These are phyloP conservation scores for Phytophthora ramorum DNA, from an alignment of 352 stramenopile species.

Conservation along the genomic window DNA sequence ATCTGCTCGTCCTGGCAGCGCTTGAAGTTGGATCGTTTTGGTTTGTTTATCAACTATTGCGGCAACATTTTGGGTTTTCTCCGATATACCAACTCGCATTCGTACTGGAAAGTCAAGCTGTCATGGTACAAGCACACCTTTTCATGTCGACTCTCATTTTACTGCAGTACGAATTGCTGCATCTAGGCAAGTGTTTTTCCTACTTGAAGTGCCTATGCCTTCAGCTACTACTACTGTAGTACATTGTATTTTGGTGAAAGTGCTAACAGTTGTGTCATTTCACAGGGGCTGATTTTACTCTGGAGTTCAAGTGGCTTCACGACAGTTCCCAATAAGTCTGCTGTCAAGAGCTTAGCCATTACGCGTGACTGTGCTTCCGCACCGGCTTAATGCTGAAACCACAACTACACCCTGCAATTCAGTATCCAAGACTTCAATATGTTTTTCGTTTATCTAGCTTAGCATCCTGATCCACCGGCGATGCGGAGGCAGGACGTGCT, in stretches of 20 bases:
- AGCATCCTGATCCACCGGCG: slow-evolving; percentile 42
- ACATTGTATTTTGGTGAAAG: no score
- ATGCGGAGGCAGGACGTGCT: slow-evolving; percentile 39
- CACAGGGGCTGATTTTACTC: slow-evolving; percentile 35
- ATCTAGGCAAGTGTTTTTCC: slow-evolving; percentile 17
- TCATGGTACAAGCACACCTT: slow-evolving; percentile 10
- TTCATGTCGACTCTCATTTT: slow-evolving; percentile 24
- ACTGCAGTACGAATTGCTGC: slow-evolving; percentile 27
- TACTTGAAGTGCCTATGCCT: neutral
- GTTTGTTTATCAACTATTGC: slow-evolving; percentile 29
- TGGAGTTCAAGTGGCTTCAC: slow-evolving; percentile 32
- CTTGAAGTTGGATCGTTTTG: slow-evolving; percentile 49
- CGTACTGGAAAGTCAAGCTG: slow-evolving; percentile 41
- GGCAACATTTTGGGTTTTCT: slow-evolving; percentile 37
- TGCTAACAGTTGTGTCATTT: neutral
- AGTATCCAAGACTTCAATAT: neutral
- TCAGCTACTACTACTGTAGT: neutral
- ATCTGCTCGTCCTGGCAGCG: slow-evolving; percentile 30
- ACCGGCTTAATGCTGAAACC: no score
- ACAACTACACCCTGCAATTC: no score
- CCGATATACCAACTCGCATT: slow-evolving; percentile 43
- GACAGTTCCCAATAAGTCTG: neutral
- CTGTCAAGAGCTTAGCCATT: no score
- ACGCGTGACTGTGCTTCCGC: no score
- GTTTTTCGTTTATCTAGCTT: neutral